Evolutionary conservation across 2,329 filamentous ascomycete species (phyloP), one percentile per base, ranked within the genome.

Genomic region (Epichloe festucae): DNA sequence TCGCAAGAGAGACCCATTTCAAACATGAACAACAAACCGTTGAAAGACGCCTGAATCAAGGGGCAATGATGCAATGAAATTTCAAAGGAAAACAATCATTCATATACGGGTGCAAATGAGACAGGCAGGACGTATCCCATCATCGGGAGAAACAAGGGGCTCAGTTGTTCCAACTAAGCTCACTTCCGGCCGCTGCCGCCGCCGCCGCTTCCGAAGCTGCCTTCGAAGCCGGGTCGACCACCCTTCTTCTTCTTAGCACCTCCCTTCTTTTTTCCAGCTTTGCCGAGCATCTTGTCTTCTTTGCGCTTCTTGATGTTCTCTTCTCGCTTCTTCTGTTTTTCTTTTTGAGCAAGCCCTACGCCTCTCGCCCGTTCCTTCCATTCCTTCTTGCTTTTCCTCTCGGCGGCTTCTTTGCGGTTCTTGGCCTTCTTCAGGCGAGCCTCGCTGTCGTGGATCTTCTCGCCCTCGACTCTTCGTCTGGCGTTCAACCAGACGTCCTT

Each of bases 401-500:
- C 97, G 49, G 79, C 74, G 58, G 84, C 81, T 62, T 96, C 89
- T 73, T 95, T 94, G 58, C 91, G 83, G 77, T 96, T 96, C 58
- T 97, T 74, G 0, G 90, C 87, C 75, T 95, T 96, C 76, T 95
- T 96, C 31, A 98, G 76, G 52, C 95, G 71, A 45, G 79, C 81
- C 56, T 89, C 88, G 65, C 95, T 89, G 63, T 97, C 89, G 54
- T 82, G 82, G 36, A 96, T 84, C 64, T 88, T 87, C 63, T 95
- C 90, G 47, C 93, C 93, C 65, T 95, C 87, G 1, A 85, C 89
- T 23, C 86, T 82, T 68, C 89, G 88, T 68, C 91, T 85, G 2
- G 93, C 93, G 46, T 87, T 91, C 53, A 96, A 75, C 93, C 93
- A 98, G 53, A 84, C 74, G 62, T 98, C 91, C 73, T 97, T 97